phyloP scores from a whole-genome alignment of 495 filamentous ascomycete genomes.

The Neurospora sp. region DNA sequence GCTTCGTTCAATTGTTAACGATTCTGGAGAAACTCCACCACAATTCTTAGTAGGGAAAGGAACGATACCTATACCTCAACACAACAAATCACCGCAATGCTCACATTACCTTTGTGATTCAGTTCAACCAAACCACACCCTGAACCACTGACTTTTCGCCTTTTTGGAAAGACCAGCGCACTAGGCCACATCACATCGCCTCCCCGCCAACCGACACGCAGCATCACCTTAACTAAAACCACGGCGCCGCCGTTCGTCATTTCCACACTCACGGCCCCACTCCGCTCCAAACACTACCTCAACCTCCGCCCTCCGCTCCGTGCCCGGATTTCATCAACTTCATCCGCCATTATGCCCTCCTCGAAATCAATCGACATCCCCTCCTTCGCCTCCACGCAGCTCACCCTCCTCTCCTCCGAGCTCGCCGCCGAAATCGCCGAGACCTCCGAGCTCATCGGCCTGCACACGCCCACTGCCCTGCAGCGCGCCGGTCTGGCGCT shows the following conservation, averaged over 20 bases:
- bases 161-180: background rate
- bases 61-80: background rate
- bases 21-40: background rate
- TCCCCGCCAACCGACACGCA: background rate
- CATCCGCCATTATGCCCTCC: constrained; percentile 26
- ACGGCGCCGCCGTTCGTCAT: background rate
- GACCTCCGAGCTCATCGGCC: constrained; percentile 59
- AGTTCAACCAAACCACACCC: background rate
- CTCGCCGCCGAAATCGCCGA: constrained; percentile 68
- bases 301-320: background rate
- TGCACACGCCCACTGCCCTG: constrained; percentile 60
- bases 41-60: background rate
- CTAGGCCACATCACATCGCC: background rate
- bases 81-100: background rate
- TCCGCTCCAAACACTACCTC: background rate
- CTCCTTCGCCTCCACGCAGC: constrained; percentile 69
- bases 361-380: constrained; percentile 49
- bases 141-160: background rate
- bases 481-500: constrained; percentile 82
- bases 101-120: background rate
- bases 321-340: background rate
- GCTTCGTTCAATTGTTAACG: background rate
- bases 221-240: background rate
- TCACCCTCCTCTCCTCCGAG: constrained; percentile 66
- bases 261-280: background rate